Evolutionary conservation across 306 rosid genomes (phyloP).

Genomic region (Clitoria ternatea): DNA sequence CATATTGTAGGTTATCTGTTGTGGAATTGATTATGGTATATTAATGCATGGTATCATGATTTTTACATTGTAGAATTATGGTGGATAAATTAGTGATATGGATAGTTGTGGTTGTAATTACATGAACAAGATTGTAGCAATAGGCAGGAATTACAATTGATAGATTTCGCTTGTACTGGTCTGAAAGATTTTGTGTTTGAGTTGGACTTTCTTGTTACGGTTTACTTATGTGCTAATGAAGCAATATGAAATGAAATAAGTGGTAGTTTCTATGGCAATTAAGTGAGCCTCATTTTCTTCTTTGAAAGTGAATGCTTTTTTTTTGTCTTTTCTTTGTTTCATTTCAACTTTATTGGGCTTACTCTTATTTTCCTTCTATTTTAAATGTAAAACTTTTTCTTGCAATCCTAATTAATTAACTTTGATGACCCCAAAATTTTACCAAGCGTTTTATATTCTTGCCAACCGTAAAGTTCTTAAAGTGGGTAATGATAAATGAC

Average conservation of each 20-base stretch:
- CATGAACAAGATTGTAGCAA: too few species aligned
- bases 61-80: too few species aligned
- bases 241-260: background rate
- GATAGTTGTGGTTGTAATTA: too few species aligned
- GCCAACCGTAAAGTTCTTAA: background rate
- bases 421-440: background rate
- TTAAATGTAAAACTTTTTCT: background rate
- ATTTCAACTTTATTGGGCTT: background rate
- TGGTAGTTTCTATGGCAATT: background rate
- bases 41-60: too few species aligned
- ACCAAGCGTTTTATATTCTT: background rate
- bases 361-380: background rate
- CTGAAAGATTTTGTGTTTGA: background rate
- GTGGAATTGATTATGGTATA: too few species aligned
- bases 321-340: slow-evolving; percentile 1
- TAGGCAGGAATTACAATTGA: too few species aligned
- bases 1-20: too few species aligned
- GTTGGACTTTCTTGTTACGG: background rate
- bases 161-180: too few species aligned
- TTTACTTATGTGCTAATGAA: background rate
- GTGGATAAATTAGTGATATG: too few species aligned
- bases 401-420: background rate
- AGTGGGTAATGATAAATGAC: background rate
- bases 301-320: background rate
- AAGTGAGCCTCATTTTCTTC: background rate